Evolutionary conservation across 768 basidiomycete species (phyloP), one percentile per base, ranked within the genome.

Genomic region (Polyporus arcularius): DNA sequence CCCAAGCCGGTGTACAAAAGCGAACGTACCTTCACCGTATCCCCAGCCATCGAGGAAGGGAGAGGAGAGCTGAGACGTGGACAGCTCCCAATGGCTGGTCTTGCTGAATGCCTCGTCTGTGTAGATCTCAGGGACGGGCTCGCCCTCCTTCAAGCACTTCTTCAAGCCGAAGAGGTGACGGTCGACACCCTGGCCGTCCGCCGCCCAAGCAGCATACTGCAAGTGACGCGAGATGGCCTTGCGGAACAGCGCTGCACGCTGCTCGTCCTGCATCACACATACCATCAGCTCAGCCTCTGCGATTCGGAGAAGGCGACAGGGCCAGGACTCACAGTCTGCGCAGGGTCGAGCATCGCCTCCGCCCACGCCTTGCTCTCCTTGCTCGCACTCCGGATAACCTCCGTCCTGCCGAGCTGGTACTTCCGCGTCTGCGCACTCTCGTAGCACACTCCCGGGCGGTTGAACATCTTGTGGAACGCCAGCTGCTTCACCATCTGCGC

Each of bases 401-500:
- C 97, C 6, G 96, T 99, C 54, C 96, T 80, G 0, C 97, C 97
- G 1, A 81, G 82, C 72, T 92, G 85, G 79, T 85, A 99, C 72
- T 92, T 94, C 30, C 97, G 82, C 56, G 96, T 98, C 77, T 98
- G 96, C 5, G 90, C 89, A 63, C 88, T 89, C 80, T 99, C 96
- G 77, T 99, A 99, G 62, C 90, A 88, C 48, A 92, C 87, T 2
- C 85, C 91, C 9, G 90, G 87, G 2, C 90, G 81, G 6, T 79
- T 78, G 67, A 79, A 82, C 81, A 95, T 84, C 77, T 96, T 95
- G 73, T 90, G 86, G 79, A 92, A 98, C 21, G 96, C 96, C 49
- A 98, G 87, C 75, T 98, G 96, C 78, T 96, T 98, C 66, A 96
- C 87, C 55, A 98, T 82, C 76, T 99, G 97, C 16, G 83, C 92